Percentiles rank a stretch among this genome's conserved stretches.
These are phyloP conservation scores for Botrytis paeoniae DNA, from an alignment of 2,329 filamentous ascomycete genomes.

Conservation along the genomic window DNA sequence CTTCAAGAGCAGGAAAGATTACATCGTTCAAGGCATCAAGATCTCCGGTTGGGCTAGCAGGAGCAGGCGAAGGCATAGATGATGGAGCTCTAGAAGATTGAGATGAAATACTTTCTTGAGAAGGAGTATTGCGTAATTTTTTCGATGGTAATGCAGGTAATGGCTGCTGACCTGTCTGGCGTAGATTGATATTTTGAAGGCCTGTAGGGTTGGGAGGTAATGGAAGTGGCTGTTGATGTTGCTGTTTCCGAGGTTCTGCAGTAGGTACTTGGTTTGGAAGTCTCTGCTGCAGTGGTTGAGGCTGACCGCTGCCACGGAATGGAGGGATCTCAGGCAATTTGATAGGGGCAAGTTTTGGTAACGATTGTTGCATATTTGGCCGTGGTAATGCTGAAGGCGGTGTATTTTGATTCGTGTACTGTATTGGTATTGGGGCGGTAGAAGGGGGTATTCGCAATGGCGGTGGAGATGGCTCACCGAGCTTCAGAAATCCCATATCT, in stretches of 20 bases:
- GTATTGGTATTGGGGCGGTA: conserved; percentile 24
- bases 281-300: conserved; percentile 32
- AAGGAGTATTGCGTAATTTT: conserved; percentile 36
- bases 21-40: conserved; percentile 87
- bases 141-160: conserved; percentile 38
- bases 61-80: conserved; percentile 55
- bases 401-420: conserved; percentile 28
- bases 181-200: conserved; percentile 34
- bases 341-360: conserved; percentile 39
- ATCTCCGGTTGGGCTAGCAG: conserved; percentile 61
- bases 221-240: conserved; percentile 31
- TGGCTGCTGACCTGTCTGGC: conserved; percentile 33
- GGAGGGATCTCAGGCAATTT: conserved; percentile 40
- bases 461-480: conserved; percentile 40
- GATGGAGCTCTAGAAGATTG: conserved; percentile 41
- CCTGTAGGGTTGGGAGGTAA: conserved; percentile 22
- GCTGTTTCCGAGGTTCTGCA: conserved; percentile 33
- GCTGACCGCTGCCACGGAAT: conserved; percentile 35
- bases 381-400: conserved; percentile 27
- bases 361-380: conserved; percentile 37
- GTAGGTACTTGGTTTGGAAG: conserved; percentile 34
- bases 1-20: conserved; percentile 87
- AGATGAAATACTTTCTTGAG: conserved; percentile 32
- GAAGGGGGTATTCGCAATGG: conserved; percentile 22
- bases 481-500: conserved; percentile 57